Evolutionary conservation across 371 early-diverging fungal genomes (phyloP).

Genomic region (Mucor sp.): DNA sequence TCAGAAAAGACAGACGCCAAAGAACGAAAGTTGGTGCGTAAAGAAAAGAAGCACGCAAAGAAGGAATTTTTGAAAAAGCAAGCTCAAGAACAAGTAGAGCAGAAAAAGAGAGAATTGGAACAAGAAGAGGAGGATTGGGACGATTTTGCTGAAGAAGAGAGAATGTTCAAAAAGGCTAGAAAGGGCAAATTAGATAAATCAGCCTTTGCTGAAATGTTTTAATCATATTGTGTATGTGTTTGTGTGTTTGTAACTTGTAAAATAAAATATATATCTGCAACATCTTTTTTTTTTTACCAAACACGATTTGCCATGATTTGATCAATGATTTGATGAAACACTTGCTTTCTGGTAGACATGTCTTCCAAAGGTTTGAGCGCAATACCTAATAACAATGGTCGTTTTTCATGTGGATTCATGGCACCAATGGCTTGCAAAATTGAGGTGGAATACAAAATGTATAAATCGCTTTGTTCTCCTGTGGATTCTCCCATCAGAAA

Average conservation of each 20-base stretch:
- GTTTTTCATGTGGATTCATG: slow-evolving; percentile 62
- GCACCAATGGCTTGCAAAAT: slow-evolving; percentile 62
- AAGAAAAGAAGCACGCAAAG: slow-evolving; percentile 69
- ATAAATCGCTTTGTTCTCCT: slow-evolving; percentile 58
- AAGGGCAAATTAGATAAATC: slow-evolving; percentile 49
- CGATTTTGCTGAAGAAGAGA: slow-evolving; percentile 49
- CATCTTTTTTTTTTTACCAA: slow-evolving; percentile 26
- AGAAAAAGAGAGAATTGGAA: slow-evolving; percentile 52
- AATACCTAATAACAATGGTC: slow-evolving; percentile 65
- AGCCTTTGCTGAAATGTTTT: slow-evolving; percentile 54
- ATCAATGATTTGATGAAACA: slow-evolving; percentile 42
- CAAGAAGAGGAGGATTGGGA: slow-evolving; percentile 60
- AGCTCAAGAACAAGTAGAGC: slow-evolving; percentile 38
- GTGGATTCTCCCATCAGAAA: slow-evolving; percentile 57
- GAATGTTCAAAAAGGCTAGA: slow-evolving; percentile 57
- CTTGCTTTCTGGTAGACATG: slow-evolving; percentile 30
- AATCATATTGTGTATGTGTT: slow-evolving; percentile 6
- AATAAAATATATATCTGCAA: not conserved
- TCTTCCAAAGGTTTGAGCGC: slow-evolving; percentile 56
- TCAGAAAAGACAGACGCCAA: slow-evolving; percentile 72
- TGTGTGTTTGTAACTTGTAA: too few relatives aligned
- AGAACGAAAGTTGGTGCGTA: slow-evolving; percentile 63
- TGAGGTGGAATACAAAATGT: slow-evolving; percentile 67
- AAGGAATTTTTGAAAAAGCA: slow-evolving; percentile 57
- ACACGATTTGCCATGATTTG: slow-evolving; percentile 40